Percentiles rank a stretch among this genome's conserved stretches.
phyloP scores from a whole-genome alignment of 78 protist genomes.

The Dictyostelium firmibasis region DNA sequence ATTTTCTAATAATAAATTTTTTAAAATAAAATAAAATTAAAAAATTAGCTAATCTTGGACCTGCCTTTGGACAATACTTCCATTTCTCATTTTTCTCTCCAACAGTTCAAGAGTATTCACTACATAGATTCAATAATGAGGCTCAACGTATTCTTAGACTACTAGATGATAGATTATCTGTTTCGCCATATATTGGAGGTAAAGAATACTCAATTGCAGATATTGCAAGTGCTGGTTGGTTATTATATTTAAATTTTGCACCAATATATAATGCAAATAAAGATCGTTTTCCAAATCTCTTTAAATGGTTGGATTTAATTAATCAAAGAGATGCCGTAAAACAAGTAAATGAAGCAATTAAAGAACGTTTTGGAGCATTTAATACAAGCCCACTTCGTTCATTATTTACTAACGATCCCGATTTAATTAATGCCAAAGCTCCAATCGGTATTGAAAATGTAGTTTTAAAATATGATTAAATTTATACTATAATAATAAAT shows the following conservation, averaged over 20 bases:
- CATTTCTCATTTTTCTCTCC: not conserved
- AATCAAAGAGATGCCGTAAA: not conserved
- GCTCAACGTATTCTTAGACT: not conserved
- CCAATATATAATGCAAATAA: not conserved
- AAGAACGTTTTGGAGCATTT: not conserved
- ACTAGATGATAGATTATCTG: not conserved
- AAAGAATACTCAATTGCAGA: constrained; percentile 30
- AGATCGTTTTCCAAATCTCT: not conserved
- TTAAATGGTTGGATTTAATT: not conserved
- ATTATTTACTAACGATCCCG: not conserved
- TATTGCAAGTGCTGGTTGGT: constrained; percentile 5
- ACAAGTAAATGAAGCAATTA: not conserved
- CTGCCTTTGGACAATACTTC: not conserved
- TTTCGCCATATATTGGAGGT: not conserved
- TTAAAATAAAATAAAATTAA: no score
- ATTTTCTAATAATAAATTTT: not conserved
- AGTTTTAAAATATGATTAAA: not conserved
- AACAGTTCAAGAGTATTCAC: not conserved
- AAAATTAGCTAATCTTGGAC: not conserved
- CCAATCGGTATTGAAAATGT: constrained; percentile 4
- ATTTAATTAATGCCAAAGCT: not conserved
- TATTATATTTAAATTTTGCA: not conserved
- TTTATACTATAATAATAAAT: not conserved
- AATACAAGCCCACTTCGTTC: not conserved
- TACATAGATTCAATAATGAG: constrained; percentile 11